phyloP scores from a whole-genome alignment of 2,329 filamentous ascomycete genomes.

The Chaetomium strumarium region DNA sequence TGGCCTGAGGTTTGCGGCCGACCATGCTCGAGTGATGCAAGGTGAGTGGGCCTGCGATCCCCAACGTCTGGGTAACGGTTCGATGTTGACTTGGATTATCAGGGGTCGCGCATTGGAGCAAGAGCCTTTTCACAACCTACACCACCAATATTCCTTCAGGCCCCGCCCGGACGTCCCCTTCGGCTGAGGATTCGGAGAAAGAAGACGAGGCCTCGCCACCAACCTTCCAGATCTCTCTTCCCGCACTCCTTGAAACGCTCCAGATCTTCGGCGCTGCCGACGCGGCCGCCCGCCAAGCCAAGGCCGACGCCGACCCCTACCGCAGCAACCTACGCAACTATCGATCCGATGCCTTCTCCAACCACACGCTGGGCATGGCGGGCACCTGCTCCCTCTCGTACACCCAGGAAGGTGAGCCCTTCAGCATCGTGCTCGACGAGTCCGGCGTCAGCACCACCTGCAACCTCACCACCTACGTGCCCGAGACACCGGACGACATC shows the following conservation, averaged over 20 bases:
- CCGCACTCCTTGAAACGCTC: conserved; percentile 83
- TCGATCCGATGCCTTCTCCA: conserved; percentile 70
- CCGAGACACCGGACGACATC: conserved; percentile 70
- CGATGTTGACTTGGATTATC: conserved; percentile 28
- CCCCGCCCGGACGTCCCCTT: not conserved
- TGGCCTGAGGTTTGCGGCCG: conserved; percentile 80
- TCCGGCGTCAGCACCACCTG: conserved; percentile 82
- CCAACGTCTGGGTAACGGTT: not conserved
- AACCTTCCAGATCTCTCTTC: conserved; percentile 80
- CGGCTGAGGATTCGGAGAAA: conserved; percentile 31
- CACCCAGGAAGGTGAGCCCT: conserved; percentile 63
- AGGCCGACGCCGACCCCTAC: conserved; percentile 54
- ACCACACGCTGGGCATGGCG: conserved; percentile 73
- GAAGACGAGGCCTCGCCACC: conserved; percentile 44
- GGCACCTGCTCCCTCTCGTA: conserved; percentile 85
- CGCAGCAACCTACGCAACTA: conserved; percentile 57
- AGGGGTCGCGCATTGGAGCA: conserved; percentile 81
- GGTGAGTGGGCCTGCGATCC: conserved; percentile 44
- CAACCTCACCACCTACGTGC: conserved; percentile 81
- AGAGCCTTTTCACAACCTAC: conserved; percentile 82
- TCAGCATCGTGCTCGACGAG: conserved; percentile 83
- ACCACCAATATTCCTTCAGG: conserved; percentile 51
- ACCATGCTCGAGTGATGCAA: conserved; percentile 88
- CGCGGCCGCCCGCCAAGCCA: conserved; percentile 51
- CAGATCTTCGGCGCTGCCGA: conserved; percentile 92